Evolutionary conservation across 1,284 basidiomycete genomes (phyloP).

Genomic region (Gastroboletus turbinatus): DNA sequence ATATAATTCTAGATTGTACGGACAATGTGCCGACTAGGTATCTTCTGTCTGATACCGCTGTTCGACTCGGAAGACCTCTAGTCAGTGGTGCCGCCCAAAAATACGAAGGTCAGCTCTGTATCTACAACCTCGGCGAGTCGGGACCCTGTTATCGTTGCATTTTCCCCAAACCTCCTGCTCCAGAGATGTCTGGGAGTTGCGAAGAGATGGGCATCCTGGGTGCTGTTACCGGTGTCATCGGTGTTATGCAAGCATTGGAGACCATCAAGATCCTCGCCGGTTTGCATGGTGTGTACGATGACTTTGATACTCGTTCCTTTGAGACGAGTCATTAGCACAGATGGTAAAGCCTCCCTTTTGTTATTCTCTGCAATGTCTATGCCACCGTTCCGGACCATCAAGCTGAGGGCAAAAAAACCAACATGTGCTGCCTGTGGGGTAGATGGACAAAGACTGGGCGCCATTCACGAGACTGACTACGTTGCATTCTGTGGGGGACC

Average conservation of each 20-base stretch:
- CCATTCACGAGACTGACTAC: slow-evolving; percentile 64
- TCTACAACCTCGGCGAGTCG: slow-evolving; percentile 65
- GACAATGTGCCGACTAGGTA: slow-evolving; percentile 94
- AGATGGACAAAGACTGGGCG: slow-evolving; percentile 42
- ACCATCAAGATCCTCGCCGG: slow-evolving; percentile 82
- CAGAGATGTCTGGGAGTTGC: slow-evolving; percentile 71
- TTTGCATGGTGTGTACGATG: slow-evolving; percentile 56
- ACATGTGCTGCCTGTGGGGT: slow-evolving; percentile 65
- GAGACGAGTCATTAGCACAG: slow-evolving; percentile 35
- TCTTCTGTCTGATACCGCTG: slow-evolving; percentile 90
- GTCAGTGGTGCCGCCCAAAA: slow-evolving; percentile 93
- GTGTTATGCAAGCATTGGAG: slow-evolving; percentile 89
- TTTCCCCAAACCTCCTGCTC: slow-evolving; percentile 76
- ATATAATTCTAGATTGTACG: slow-evolving; percentile 92
- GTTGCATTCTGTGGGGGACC: slow-evolving; percentile 76
- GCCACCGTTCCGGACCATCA: slow-evolving; percentile 81
- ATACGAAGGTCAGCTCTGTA: slow-evolving; percentile 87
- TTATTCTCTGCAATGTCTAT: slow-evolving; percentile 71
- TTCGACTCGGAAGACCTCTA: slow-evolving; percentile 72
- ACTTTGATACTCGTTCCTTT: background rate
- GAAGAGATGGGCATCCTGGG: slow-evolving; percentile 93
- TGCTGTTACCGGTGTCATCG: slow-evolving; percentile 87
- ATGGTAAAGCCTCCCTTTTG: slow-evolving; percentile 60
- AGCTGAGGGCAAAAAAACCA: slow-evolving; percentile 65
- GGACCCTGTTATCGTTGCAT: slow-evolving; percentile 96